These are phyloP conservation scores for Discostella stelligeroides DNA, from an alignment of 108 stramenopile species.

Conservation along the genomic window DNA sequence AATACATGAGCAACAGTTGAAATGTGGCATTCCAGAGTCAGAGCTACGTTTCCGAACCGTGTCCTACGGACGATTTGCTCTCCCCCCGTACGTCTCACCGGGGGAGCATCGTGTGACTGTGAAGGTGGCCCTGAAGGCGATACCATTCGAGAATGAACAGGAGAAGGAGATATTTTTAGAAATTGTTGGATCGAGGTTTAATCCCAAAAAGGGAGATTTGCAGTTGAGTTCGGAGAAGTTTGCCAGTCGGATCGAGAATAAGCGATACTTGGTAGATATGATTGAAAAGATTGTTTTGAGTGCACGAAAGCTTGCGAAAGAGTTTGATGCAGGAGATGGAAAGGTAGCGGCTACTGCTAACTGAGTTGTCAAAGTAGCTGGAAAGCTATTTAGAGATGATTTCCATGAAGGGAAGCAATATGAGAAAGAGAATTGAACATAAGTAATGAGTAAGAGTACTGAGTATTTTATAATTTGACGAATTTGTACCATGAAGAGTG, in stretches of 20 bases:
- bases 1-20: constrained; percentile 42
- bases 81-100: constrained; percentile 73
- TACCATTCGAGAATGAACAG: constrained; percentile 59
- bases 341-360: not conserved
- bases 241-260: constrained; percentile 88
- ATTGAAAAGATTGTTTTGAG: constrained; percentile 74
- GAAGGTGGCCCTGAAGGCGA: constrained; percentile 53
- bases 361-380: no score
- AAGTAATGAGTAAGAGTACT: no score
- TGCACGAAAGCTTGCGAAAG: constrained; percentile 58
- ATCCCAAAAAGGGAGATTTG: constrained; percentile 61
- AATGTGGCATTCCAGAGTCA: constrained; percentile 81
- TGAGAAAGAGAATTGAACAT: no score
- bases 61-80: constrained; percentile 66
- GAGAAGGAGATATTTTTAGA: constrained; percentile 68
- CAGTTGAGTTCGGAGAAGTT: constrained; percentile 76
- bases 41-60: constrained; percentile 68
- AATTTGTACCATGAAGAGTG: no score
- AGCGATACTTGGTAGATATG: constrained; percentile 82
- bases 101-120: constrained; percentile 78
- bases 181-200: constrained; percentile 74
- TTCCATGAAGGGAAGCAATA: no score
- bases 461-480: no score
- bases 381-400: no score
- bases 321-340: constrained; percentile 43